Base-by-base conservation (phyloP, 1,284 basidiomycete species). In the Porogramme epimiltina region DNA sequence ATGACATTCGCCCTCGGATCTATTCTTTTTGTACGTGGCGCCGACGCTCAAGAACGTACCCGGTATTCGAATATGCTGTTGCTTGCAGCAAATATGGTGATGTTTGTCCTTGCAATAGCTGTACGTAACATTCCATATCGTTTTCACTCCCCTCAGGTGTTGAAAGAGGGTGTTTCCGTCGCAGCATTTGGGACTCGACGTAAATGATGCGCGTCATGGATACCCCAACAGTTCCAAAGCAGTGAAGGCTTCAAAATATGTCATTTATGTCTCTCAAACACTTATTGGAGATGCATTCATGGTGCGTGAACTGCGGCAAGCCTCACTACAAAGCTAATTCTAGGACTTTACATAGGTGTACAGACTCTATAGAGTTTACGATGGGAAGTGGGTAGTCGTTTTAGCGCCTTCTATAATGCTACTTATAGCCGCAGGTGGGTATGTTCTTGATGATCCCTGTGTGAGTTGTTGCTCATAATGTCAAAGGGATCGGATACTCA, bases 231-330 rank as follows among this genome's bases (percentile, higher is more conserved):
- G 37, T 2, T 25, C 42, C 3, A 22, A 24, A 37, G 31, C 28
- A 31, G 31, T 15, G 19, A 50, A 16, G 19, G 26, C 43, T 33
- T 25, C 16, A 28, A 45, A 49, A 15, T 54, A 40, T 31, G 26
- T 25, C n/a, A 50, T 54, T 8, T 54, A 50, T 37, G 42, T 54
- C 31, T 47, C 48, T 16, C 53, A 54, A 20, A 47, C 42, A 2
- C 22, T 54, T 18, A 51, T 54, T 15, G 49, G 48, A 2, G 53
- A 54, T 23, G 28, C 36, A 1, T 54, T 54, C 38, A 50, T 54
- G 48, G 53, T 54, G 20, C 36, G 49, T n/a, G 28, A n/a, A n/a
- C 28, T 31, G 8, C 6, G 28, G 13, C 6, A 8, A 31, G 28
- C 28, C 8, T 31, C 28, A 31, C 28, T 8, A 13, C 6, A 31